Evolutionary conservation across 129 eudicot species (phyloP), one percentile per base, ranked within the genome.

Genomic region (Silybum marianum): DNA sequence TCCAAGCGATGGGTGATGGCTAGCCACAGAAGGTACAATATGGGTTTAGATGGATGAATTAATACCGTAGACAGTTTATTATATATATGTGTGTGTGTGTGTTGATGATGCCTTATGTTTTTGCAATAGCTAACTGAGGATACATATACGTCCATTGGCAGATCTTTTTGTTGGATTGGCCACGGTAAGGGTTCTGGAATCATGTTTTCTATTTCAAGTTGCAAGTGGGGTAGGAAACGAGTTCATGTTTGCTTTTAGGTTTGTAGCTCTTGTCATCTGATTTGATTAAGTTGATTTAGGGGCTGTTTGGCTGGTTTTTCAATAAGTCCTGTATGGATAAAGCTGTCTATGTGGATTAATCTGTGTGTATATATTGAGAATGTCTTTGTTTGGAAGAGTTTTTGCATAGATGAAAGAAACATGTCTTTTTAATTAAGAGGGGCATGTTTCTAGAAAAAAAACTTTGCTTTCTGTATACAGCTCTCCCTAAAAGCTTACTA

Each of bases 1-100:
- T 87, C 87, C 69, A 87, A 87, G 10, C 75, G 89, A 82, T 87
- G 89, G 1, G 87, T 86, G 26, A 86, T 86, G 89, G 87, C 89
- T 42, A 86, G 89, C 82, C 89, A 86, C 76, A 78, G 87, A 74
- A 86, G 88, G 86, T 85, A 46, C 66, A 19, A 0, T 1, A 42
- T 26, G 32, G 30, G 36, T 80, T 72, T 7, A 13, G 42, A 38
- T 38, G 42, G 9, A 38, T 62, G 9, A 32, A 7, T 16, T 68
- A 1, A 23, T 0, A 3, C 24, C 12, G 9, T 25, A 7, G 48
- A 19, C 39, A 1, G 1, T n/a, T 72, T 42, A 23, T 34, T 71
- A 4, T 34, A 40, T 69, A 24, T 34, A 1, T 74, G 60, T 68
- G 72, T 46, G 21, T 8, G 3, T 30, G 32, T 2, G 19, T 39